Evolutionary conservation across 331 rosid species (phyloP), one percentile per base, ranked within the genome.

Genomic region (Malus hybrid): DNA sequence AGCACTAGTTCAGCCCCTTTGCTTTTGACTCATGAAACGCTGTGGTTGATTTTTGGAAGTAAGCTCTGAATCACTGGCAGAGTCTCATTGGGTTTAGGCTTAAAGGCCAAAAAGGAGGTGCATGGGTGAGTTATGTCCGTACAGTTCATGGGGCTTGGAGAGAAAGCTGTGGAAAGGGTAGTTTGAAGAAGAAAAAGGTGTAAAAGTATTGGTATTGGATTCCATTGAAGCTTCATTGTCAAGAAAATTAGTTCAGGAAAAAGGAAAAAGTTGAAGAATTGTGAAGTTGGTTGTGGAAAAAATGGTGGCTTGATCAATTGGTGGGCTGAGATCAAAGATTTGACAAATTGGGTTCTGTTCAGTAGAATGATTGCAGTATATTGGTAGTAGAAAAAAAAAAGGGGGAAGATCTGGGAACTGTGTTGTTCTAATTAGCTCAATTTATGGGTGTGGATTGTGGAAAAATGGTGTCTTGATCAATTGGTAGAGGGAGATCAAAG

Each of bases 41-140:
- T 28, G 29, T 1, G 3, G 29, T 28, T 28, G 29, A 28, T 28
- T 28, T 28, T 28, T 28, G 29, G 29, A 28, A 28, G 29, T 28
- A 28, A 28, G 85, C 97, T 90, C 66, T 87, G 85, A 75, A 95
- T 76, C 82, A 89, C 77, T 19, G 86, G 76, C 6, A 90, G 76
- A 5, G 97, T 81, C 79, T 92, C 91, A 78, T 85, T 86, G 18
- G 73, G 70, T 22, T 72, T 72, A 19, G 93, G 93, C 84, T 88
- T 89, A 67, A 84, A 95, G 62, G 96, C 97, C 76, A 95, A 13
- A 84, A 95, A 95, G 4, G 99, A 92, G 34, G 97, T 89, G 81
- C 99, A 95, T 4, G 92, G 68, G 2, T 97, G 86, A 61, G 80
- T 28, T 16, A 92, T 85, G 66, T 95, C 99, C 68, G 96, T 90